phyloP scores from a whole-genome alignment of 1,139 yeast genomes.

The Pneumocystis wakefieldiae region DNA sequence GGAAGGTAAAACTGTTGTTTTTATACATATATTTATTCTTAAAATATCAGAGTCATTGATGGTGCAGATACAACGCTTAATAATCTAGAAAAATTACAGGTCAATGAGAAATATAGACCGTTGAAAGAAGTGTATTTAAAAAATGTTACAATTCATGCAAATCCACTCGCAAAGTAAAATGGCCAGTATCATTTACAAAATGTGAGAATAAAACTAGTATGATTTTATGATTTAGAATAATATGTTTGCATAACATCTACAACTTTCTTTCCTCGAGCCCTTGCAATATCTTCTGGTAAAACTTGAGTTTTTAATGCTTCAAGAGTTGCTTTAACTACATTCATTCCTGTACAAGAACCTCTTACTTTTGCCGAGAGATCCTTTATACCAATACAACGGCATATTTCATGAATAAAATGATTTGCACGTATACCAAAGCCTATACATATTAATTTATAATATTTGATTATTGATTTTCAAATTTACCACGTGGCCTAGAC shows the following conservation, averaged over 20 bases:
- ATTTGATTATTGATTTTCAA: neutral
- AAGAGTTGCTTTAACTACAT: slow-evolving; percentile 78
- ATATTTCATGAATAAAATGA: slow-evolving; percentile 78
- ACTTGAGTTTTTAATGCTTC: slow-evolving; percentile 71
- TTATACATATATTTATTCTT: neutral
- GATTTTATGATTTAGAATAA: slow-evolving; percentile 21
- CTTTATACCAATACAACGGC: slow-evolving; percentile 88
- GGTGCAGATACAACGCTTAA: slow-evolving; percentile 25
- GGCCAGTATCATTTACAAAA: neutral
- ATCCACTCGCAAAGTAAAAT: slow-evolving; percentile 22
- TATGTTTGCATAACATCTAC: slow-evolving; percentile 85
- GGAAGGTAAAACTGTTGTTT: slow-evolving; percentile 25
- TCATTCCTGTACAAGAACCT: slow-evolving; percentile 87
- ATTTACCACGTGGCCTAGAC: slow-evolving; percentile 70
- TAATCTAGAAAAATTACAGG: slow-evolving; percentile 27
- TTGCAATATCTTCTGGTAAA: slow-evolving; percentile 74
- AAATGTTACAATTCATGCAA: slow-evolving; percentile 30
- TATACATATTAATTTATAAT: neutral
- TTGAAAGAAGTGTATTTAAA: slow-evolving; percentile 25
- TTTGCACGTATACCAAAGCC: slow-evolving; percentile 78
- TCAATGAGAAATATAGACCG: slow-evolving; percentile 31
- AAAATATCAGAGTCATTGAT: slow-evolving; percentile 24
- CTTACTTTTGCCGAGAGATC: slow-evolving; percentile 85
- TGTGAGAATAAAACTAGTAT: neutral
- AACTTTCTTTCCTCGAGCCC: slow-evolving; percentile 86